Percentiles rank a stretch among this genome's conserved stretches.
Evolutionary conservation across 2,329 filamentous ascomycete genomes (phyloP).

Genomic region (Pseudocercospora pini-densiflorae): DNA sequence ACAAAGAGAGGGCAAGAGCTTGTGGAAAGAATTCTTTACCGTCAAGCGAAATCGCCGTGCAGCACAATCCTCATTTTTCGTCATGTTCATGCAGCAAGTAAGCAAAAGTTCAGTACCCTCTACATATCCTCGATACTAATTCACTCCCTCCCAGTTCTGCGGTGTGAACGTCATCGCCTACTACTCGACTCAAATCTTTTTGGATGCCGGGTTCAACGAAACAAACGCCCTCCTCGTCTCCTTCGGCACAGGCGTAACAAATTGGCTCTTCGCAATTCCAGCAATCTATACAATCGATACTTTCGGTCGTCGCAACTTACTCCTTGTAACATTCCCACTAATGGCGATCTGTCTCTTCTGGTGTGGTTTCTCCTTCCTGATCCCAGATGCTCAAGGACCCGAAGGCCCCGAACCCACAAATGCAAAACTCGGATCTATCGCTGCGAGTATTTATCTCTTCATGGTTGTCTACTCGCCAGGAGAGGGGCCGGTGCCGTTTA

Average conservation of each 20-base stretch:
- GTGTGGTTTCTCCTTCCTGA: constrained; percentile 47
- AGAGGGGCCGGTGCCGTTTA: constrained; percentile 53
- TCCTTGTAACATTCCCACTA: constrained; percentile 50
- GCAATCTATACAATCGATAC: constrained; percentile 44
- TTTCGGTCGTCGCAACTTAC: constrained; percentile 49
- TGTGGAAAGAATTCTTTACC: constrained; percentile 44
- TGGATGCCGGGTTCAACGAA: constrained; percentile 31
- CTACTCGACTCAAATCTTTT: constrained; percentile 37
- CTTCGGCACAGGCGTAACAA: constrained; percentile 37
- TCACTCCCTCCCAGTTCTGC: background rate
- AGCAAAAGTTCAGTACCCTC: background rate
- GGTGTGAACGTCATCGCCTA: constrained; percentile 39
- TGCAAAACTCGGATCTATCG: constrained; percentile 44
- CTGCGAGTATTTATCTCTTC: constrained; percentile 42
- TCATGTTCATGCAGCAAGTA: constrained; percentile 43
- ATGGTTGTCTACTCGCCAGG: constrained; percentile 43
- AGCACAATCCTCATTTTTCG: constrained; percentile 38
- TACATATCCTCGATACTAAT: background rate
- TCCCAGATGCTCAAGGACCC: constrained; percentile 31
- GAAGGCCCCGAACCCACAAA: constrained; percentile 17
- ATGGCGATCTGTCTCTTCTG: constrained; percentile 55
- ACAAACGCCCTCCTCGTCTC: constrained; percentile 37
- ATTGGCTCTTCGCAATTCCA: constrained; percentile 27
- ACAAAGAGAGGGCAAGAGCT: constrained; percentile 42
- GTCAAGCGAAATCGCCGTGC: constrained; percentile 40